These are phyloP conservation scores for Phytopythium mirpurense DNA, from an alignment of 352 stramenopile genomes.

Conservation along the genomic window DNA sequence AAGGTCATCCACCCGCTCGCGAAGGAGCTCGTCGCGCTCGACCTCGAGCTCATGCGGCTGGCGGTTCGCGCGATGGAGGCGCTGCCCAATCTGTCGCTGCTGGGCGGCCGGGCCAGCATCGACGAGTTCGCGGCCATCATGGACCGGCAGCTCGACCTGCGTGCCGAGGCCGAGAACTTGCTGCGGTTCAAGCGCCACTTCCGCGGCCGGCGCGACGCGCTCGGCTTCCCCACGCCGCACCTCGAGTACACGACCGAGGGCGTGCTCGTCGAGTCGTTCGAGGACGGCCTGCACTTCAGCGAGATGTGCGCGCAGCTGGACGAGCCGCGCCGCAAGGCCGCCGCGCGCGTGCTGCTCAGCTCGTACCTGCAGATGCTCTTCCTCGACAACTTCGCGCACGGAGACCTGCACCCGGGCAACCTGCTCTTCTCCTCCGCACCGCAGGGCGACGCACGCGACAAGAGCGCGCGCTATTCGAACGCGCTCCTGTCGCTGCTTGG, in stretches of 20 bases:
- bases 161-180: conserved; percentile 88
- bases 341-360: conserved; percentile 79
- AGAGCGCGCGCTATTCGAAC: not conserved
- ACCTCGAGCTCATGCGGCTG: conserved; percentile 78
- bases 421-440: conserved; percentile 47
- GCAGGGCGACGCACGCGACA: not conserved
- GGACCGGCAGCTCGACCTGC: conserved; percentile 89
- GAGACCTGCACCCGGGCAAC: conserved; percentile 92
- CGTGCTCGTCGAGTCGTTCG: conserved; percentile 91
- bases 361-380: conserved; percentile 94
- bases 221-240: conserved; percentile 75
- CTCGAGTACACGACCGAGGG: conserved; percentile 70
- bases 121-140: conserved; percentile 87
- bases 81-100: conserved; percentile 54
- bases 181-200: conserved; percentile 78
- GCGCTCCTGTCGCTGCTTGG: not conserved
- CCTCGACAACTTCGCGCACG: conserved; percentile 93
- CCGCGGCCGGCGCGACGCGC: conserved; percentile 25
- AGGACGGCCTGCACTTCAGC: conserved; percentile 71
- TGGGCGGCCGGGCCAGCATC: conserved; percentile 75
- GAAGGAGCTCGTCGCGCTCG: conserved; percentile 77
- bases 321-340: conserved; percentile 40
- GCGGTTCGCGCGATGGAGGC: conserved; percentile 61
- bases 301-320: conserved; percentile 52
- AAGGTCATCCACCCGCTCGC: conserved; percentile 94